Percentiles rank a stretch among this genome's conserved stretches.
phyloP scores from a whole-genome alignment of 176 grass and related monocot genomes.

The Areca catechu region DNA sequence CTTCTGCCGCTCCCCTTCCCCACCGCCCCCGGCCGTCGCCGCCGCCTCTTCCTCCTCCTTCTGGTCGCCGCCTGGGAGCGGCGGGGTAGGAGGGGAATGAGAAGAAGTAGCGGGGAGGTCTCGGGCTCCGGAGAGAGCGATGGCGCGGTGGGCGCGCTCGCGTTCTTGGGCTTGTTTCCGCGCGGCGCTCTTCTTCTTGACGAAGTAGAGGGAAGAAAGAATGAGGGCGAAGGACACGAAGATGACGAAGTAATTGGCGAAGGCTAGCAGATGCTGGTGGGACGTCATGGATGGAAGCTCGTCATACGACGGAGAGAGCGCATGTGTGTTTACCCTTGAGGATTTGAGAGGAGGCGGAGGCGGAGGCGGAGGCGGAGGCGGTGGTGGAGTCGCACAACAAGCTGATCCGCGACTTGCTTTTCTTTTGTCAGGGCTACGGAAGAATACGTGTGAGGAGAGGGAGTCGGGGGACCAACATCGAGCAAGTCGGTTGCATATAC shows the following conservation, averaged over 20 bases:
- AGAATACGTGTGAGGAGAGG: too few species aligned
- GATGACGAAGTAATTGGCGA: conserved; percentile 2
- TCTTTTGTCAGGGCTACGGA: too few species aligned
- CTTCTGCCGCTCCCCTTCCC: background rate
- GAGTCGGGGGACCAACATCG: too few species aligned
- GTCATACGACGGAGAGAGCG: conserved; percentile 30
- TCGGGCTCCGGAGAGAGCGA: background rate
- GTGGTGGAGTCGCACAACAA: too few species aligned
- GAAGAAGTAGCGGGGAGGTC: too few species aligned
- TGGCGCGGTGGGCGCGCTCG: background rate
- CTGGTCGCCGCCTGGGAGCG: background rate
- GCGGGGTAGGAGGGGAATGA: conserved; percentile 4
- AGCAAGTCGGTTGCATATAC: too few species aligned
- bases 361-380: too few species aligned
- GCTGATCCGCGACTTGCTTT: too few species aligned
- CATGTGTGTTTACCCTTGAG: too few species aligned
- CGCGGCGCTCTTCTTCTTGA: conserved; percentile 5
- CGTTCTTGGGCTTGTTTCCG: background rate
- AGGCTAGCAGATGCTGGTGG: background rate
- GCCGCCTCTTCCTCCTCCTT: conserved; percentile 21
- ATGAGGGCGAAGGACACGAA: conserved; percentile 5
- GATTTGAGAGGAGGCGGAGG: too few species aligned
- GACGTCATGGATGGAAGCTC: conserved; percentile 42
- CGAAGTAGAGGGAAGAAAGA: conserved; percentile 5
- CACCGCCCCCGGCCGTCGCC: background rate